phyloP scores from a whole-genome alignment of 1,139 yeast species.

The Wickerhamomyces sp. region DNA sequence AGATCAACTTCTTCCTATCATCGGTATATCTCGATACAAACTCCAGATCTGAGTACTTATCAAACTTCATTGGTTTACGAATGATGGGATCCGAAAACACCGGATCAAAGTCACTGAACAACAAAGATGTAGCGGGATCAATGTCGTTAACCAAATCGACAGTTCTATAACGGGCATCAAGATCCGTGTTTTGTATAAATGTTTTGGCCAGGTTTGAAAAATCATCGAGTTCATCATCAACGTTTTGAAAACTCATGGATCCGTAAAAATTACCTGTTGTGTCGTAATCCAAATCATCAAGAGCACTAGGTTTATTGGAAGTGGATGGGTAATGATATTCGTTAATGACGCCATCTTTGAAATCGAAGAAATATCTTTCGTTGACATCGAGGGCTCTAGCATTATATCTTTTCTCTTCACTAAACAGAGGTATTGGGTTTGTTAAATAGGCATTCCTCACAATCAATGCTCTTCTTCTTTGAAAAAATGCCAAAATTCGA shows the following conservation, averaged over 20 bases:
- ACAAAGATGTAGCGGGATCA: conserved; percentile 9
- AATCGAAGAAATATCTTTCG: conserved; percentile 14
- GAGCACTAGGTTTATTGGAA: not conserved
- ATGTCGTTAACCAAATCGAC: conserved; percentile 11
- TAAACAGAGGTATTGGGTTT: conserved; percentile 16
- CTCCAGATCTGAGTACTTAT: conserved; percentile 8
- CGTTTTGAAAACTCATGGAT: too few species aligned
- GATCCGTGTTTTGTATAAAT: too few species aligned
- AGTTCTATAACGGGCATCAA: not conserved
- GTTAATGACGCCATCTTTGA: conserved; percentile 7
- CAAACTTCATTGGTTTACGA: conserved; percentile 10
- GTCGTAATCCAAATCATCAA: conserved; percentile 10
- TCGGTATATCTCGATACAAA: conserved; percentile 14
- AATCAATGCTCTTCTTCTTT: conserved; percentile 15
- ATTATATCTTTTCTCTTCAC: conserved; percentile 9
- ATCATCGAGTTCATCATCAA: too few species aligned
- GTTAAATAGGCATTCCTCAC: conserved; percentile 15
- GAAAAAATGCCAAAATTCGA: conserved; percentile 17
- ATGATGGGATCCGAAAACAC: conserved; percentile 17
- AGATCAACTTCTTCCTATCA: conserved; percentile 18
- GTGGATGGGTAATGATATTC: not conserved
- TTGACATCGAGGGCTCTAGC: conserved; percentile 16
- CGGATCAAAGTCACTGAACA: conserved; percentile 20
- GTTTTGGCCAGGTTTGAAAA: too few species aligned
- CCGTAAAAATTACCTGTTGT: too few species aligned